Conservation (phyloP, 257 asterid genomes). For the Craterostigma plantagineum region DNA sequence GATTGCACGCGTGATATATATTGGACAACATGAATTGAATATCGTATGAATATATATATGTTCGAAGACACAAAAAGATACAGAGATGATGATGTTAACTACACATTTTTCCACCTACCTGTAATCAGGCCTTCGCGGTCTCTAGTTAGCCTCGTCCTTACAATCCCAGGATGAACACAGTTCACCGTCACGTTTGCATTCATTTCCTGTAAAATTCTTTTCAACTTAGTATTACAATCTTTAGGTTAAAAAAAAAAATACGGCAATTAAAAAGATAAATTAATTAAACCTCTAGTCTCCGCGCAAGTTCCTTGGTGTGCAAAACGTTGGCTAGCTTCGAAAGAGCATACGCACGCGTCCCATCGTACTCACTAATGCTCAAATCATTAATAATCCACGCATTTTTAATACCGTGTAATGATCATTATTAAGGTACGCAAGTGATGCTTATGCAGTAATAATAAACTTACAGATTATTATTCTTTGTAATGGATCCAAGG, state of each 20-base stretch:
- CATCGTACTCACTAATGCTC: constrained; percentile 89
- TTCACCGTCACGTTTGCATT: constrained; percentile 72
- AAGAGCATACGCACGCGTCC: constrained; percentile 95
- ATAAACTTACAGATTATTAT: constrained; percentile 43
- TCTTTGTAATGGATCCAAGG: constrained; percentile 45
- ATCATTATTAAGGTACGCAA: too few species aligned
- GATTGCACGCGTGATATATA: too few species aligned
- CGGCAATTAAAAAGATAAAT: background rate
- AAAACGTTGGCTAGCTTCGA: constrained; percentile 96
- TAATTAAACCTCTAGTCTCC: constrained; percentile 27
- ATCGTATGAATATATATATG: too few species aligned
- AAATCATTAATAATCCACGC: too few species aligned
- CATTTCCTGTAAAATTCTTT: constrained; percentile 35
- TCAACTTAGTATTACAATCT: too few species aligned
- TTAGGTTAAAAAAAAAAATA: too few species aligned
- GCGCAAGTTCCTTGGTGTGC: constrained; percentile 94
- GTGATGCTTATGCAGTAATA: background rate
- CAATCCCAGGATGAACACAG: constrained; percentile 96
- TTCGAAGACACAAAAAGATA: too few species aligned
- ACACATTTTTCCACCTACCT: constrained; percentile 16
- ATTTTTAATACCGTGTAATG: background rate
- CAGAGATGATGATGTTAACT: too few species aligned
- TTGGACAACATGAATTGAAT: too few species aligned
- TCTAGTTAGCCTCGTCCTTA: constrained; percentile 80
- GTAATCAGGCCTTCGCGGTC: constrained; percentile 91